Conservation (phyloP, 2,329 filamentous ascomycete species). For the Alternaria triticina region DNA sequence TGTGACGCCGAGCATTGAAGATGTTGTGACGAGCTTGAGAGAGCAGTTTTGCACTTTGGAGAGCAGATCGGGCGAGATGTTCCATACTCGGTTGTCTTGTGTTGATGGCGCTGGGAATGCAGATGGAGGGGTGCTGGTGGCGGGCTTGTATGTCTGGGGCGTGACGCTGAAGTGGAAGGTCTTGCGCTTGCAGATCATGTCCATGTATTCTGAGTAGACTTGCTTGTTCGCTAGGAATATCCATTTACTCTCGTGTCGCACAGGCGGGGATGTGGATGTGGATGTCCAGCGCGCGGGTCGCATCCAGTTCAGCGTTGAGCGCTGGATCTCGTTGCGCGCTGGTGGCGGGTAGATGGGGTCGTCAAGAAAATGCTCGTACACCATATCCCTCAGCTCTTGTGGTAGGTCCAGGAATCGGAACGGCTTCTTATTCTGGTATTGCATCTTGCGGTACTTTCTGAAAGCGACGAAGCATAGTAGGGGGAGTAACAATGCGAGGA, state of each 20-base stretch:
- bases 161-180: constrained; percentile 43
- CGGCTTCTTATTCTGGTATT: constrained; percentile 20
- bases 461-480: constrained; percentile 14
- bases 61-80: constrained; percentile 24
- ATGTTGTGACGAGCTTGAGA: constrained; percentile 42
- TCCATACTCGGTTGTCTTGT: constrained; percentile 32
- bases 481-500: constrained; percentile 19
- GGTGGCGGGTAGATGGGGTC: constrained; percentile 38
- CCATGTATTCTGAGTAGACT: constrained; percentile 43
- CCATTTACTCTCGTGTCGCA: constrained; percentile 24
- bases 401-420: constrained; percentile 42
- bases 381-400: constrained; percentile 42
- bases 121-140: background rate
- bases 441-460: constrained; percentile 27
- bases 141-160: constrained; percentile 34
- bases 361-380: constrained; percentile 41
- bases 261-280: background rate
- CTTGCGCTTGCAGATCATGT: constrained; percentile 38
- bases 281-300: constrained; percentile 13
- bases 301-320: constrained; percentile 25
- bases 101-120: background rate
- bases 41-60: constrained; percentile 35
- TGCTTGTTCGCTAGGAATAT: constrained; percentile 44
- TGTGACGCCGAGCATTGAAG: constrained; percentile 43
- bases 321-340: constrained; percentile 12